Evolutionary conservation across 306 rosid species (phyloP), one percentile per base, ranked within the genome.

Genomic region (Prunus kanzakura): DNA sequence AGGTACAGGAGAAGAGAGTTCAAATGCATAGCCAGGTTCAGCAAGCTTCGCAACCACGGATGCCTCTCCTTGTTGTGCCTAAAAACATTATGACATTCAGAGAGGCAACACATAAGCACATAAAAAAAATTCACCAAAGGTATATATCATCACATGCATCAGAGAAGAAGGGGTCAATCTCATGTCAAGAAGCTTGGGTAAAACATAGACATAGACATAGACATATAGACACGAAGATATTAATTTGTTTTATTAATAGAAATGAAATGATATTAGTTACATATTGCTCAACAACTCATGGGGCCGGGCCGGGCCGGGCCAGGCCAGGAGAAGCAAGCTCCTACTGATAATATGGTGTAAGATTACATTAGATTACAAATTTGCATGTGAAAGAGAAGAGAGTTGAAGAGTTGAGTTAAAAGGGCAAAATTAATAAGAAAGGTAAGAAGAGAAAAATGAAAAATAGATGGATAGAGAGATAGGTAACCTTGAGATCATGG

Each of bases 41-140:
- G 87, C 81, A 67, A 91, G 35, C 49, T 88, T 83, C 29, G 99
- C 88, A 75, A 88, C 67, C 85, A 88, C 19, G 1, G 92, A 60
- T 20, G 90, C 79, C 81, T 95, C 89, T 75, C 97, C 99, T 84
- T 84, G 90, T 73, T 88, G 93, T 63, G 90, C 87, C 97, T 92
- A 63, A 50, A 64, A 51, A 16, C 30, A 65, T 38, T 45, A 32
- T 13, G 35, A 51, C 64, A 73, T 43, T 38, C 55, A 16, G 67
- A 47, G 22, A 64, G 8, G 16, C 68, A 64, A 20, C 4, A 4
- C 16, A 62, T 14, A 7, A 29, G 67, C n/a, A 62, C 67, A 62
- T 29, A 29, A 62, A 13, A 49, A 29, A 62, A 2, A 49, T 0
- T 13, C 52, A 13, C 4, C 54, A 38, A 6, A 38, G 14, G 54